phyloP scores from a whole-genome alignment of 495 filamentous ascomycete genomes.

The Aspergillus egyptiacus region DNA sequence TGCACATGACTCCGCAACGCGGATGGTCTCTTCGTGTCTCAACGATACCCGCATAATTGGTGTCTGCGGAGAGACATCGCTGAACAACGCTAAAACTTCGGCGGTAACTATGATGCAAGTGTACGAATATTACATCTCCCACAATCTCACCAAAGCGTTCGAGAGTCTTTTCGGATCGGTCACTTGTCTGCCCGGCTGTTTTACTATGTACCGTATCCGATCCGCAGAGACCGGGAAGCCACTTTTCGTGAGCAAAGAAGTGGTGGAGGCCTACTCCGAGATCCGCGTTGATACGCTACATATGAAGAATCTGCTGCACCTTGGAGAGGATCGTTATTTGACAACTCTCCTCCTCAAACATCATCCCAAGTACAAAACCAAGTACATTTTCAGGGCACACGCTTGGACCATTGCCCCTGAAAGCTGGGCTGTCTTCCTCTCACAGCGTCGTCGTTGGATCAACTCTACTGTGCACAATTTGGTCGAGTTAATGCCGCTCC shows the following conservation, averaged over 20 bases:
- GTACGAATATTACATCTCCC: conserved; percentile 99
- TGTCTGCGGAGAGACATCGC: conserved; percentile 87
- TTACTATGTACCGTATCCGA: conserved; percentile 96
- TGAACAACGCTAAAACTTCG: conserved; percentile 88
- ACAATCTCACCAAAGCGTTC: conserved; percentile 97
- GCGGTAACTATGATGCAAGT: conserved; percentile 99
- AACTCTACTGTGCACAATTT: conserved; percentile 99
- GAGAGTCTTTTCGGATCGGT: conserved; percentile 96
- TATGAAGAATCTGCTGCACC: conserved; percentile 96
- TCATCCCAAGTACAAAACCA: conserved; percentile 93
- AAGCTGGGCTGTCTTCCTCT: conserved; percentile 88
- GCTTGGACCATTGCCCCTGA: conserved; percentile 97
- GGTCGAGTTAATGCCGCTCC: conserved; percentile 86
- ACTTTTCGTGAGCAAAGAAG: conserved; percentile 86
- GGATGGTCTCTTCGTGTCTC: conserved; percentile 87
- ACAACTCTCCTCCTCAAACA: conserved; percentile 92
- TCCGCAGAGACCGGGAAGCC: conserved; percentile 92
- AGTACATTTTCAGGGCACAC: conserved; percentile 87
- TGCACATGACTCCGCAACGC: conserved; percentile 81
- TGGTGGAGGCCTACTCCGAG: conserved; percentile 78
- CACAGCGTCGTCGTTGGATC: conserved; percentile 98
- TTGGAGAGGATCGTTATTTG: conserved; percentile 88
- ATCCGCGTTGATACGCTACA: conserved; percentile 97
- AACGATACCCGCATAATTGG: conserved; percentile 88
- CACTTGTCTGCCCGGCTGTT: conserved; percentile 96